These are phyloP conservation scores for Solanum hybrid DNA, from an alignment of 305 asterid genomes.

Conservation along the genomic window DNA sequence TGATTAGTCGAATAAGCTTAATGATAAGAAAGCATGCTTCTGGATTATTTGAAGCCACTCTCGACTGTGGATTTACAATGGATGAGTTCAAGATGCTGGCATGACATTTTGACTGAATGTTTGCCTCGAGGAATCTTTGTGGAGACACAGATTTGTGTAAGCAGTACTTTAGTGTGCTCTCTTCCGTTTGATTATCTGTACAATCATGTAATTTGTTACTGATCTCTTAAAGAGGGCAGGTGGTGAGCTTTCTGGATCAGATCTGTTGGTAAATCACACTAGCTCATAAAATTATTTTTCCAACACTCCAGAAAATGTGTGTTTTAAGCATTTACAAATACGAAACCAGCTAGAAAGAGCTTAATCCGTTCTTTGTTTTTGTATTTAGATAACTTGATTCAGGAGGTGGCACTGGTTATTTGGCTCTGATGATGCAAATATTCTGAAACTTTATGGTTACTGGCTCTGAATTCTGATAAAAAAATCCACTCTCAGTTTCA, in stretches of 20 bases:
- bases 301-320: not conserved
- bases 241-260: not conserved
- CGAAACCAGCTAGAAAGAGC: not conserved
- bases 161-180: not conserved
- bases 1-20: not conserved
- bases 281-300: not conserved
- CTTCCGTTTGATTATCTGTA: not conserved
- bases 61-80: not conserved
- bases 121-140: not conserved
- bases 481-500: not conserved
- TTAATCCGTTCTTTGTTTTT: not conserved
- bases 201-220: not conserved
- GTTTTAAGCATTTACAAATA: not conserved
- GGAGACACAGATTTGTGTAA: not conserved
- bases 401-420: not conserved
- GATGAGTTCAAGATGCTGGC: not conserved
- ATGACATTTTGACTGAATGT: not conserved
- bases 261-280: not conserved
- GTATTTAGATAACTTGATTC: not conserved
- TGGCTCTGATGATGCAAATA: not conserved
- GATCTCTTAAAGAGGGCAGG: not conserved
- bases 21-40: not conserved
- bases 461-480: not conserved
- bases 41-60: not conserved
- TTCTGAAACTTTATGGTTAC: not conserved